Percentiles rank a stretch among this genome's conserved stretches.
These are phyloP conservation scores for Leucocoprinus birnbaumii DNA, from an alignment of 768 basidiomycete genomes.

Conservation along the genomic window DNA sequence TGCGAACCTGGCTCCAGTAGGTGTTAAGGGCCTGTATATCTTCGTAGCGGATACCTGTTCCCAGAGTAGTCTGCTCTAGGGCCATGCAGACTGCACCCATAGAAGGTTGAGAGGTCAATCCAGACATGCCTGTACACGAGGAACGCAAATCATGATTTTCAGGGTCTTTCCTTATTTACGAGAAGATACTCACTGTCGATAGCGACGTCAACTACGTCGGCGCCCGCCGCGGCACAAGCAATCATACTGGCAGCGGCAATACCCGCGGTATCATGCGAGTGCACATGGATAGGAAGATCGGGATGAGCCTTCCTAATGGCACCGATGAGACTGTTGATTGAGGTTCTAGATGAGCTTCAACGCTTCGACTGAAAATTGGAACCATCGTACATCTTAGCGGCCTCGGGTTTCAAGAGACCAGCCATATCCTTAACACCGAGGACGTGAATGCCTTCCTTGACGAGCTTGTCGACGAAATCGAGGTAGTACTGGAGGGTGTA, in stretches of 20 bases:
- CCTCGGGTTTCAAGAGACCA: conserved; percentile 91
- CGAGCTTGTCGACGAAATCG: conserved; percentile 90
- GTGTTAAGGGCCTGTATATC: conserved; percentile 96
- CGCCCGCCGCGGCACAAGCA: conserved; percentile 93
- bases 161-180: conserved; percentile 10
- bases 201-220: conserved; percentile 96
- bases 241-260: conserved; percentile 98
- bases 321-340: conserved; percentile 69
- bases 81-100: conserved; percentile 98
- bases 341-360: not conserved
- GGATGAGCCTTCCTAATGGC: conserved; percentile 96
- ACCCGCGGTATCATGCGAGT: conserved; percentile 99
- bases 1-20: conserved; percentile 97
- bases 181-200: conserved; percentile 81
- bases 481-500: conserved; percentile 98
- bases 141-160: conserved; percentile 12
- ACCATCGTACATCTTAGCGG: conserved; percentile 75
- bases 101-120: conserved; percentile 95
- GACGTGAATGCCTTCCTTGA: conserved; percentile 93
- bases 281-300: conserved; percentile 97
- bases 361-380: conserved; percentile 12
- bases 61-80: conserved; percentile 89
- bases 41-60: conserved; percentile 94
- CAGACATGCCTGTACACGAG: conserved; percentile 80
- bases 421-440: conserved; percentile 99